Percentiles rank a stretch among this genome's conserved stretches.
phyloP scores from a whole-genome alignment of 306 rosid genomes.

The Pachyrhizus erosus region DNA sequence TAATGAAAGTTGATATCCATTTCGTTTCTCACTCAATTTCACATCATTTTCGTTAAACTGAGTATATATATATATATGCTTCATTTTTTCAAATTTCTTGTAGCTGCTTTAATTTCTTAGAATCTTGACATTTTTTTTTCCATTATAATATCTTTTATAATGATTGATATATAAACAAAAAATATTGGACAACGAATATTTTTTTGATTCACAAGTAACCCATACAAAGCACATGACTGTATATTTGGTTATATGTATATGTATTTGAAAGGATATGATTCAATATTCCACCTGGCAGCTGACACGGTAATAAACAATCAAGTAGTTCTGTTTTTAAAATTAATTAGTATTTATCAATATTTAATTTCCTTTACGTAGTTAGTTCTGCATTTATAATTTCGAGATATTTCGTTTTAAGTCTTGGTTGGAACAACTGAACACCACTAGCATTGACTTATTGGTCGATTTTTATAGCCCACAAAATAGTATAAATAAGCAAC shows the following conservation, averaged over 20 bases:
- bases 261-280: neutral
- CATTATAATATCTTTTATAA: no score
- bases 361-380: neutral
- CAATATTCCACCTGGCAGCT: no score
- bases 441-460: neutral
- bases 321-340: neutral
- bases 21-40: no score
- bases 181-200: no score
- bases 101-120: no score
- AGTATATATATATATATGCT: no score
- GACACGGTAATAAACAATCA: neutral
- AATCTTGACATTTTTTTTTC: no score
- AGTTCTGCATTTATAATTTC: neutral
- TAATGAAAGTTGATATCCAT: no score
- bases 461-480: neutral
- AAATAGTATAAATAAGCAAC: conserved; percentile 1
- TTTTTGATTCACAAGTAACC: neutral
- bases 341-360: neutral
- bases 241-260: no score
- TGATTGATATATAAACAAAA: no score
- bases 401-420: neutral
- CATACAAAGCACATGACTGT: neutral
- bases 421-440: neutral
- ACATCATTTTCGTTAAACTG: no score
- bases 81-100: no score